phyloP scores from a whole-genome alignment of 2,329 filamentous ascomycete genomes.

The Fusarium tjaetaba region DNA sequence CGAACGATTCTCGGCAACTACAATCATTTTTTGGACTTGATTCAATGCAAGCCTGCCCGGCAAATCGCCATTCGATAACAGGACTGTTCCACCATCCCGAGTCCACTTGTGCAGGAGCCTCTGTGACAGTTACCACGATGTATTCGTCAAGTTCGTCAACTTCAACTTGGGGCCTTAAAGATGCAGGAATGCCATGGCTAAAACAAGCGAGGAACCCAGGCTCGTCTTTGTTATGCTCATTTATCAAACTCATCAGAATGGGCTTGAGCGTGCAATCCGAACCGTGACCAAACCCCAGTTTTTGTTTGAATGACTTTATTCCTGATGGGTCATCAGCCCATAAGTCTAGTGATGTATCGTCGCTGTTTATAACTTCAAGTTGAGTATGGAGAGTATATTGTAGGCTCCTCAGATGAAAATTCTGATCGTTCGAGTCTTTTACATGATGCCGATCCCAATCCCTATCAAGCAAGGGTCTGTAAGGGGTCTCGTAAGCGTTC shows the following conservation, averaged over 20 bases:
- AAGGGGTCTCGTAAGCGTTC: background rate
- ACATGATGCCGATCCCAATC: too few relatives aligned
- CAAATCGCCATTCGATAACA: background rate
- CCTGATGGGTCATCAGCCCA: background rate
- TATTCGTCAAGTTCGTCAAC: background rate
- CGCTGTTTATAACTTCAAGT: background rate
- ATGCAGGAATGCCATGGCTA: background rate
- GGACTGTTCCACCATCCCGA: fast-evolving
- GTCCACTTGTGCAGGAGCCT: background rate
- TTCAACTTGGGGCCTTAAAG: background rate
- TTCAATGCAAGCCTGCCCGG: background rate
- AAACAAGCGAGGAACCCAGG: background rate
- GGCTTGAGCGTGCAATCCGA: background rate
- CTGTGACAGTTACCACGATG: background rate
- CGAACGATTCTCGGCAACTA: background rate
- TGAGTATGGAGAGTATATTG: background rate
- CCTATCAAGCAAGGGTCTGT: too few relatives aligned
- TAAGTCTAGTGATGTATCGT: background rate
- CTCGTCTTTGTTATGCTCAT: background rate
- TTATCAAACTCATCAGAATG: background rate
- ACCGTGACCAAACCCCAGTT: background rate
- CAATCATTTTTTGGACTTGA: background rate
- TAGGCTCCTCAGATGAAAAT: background rate
- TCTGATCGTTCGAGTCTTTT: too few relatives aligned
- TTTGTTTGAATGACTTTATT: background rate